Evolutionary conservation across 352 stramenopile species (phyloP).

Genomic region (Phytophthora nicotianae): DNA sequence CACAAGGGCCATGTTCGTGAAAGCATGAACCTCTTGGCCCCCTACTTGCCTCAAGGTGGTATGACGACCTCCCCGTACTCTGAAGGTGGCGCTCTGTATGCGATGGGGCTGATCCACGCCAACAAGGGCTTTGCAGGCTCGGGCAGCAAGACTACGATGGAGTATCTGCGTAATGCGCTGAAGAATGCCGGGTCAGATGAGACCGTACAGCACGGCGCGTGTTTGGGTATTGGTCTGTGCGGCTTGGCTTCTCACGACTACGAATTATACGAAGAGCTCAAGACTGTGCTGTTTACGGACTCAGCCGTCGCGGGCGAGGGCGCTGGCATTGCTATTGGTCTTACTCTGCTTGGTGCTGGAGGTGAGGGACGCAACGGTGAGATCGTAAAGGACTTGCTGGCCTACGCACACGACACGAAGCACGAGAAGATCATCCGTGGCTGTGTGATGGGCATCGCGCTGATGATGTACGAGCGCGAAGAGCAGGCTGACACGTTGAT

Average conservation of each 20-base stretch:
- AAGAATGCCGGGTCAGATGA: conserved; percentile 93
- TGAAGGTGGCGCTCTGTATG: conserved; percentile 97
- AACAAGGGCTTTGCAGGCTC: conserved; percentile 93
- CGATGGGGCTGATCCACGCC: conserved; percentile 98
- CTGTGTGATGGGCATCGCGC: conserved; percentile 97
- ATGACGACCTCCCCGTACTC: conserved; percentile 94
- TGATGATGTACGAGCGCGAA: conserved; percentile 98
- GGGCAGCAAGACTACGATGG: conserved; percentile 82
- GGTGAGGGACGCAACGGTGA: conserved; percentile 83
- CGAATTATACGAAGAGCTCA: conserved; percentile 96
- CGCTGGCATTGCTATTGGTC: conserved; percentile 97
- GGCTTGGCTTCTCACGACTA: conserved; percentile 94
- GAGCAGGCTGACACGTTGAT: conserved; percentile 97
- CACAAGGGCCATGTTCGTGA: conserved; percentile 98
- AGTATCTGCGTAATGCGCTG: conserved; percentile 86
- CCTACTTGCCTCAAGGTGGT: conserved; percentile 95
- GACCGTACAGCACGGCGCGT: conserved; percentile 97
- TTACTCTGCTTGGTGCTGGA: conserved; percentile 96
- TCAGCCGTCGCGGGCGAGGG: conserved; percentile 97
- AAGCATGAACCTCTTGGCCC: conserved; percentile 97
- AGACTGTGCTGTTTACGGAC: conserved; percentile 98
- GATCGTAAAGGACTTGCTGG: conserved; percentile 94
- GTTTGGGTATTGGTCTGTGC: conserved; percentile 96
- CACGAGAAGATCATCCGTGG: conserved; percentile 99
- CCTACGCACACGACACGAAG: conserved; percentile 98